Conservation (phyloP, 1,139 yeast genomes). For the Saccharomyces hybrid region DNA sequence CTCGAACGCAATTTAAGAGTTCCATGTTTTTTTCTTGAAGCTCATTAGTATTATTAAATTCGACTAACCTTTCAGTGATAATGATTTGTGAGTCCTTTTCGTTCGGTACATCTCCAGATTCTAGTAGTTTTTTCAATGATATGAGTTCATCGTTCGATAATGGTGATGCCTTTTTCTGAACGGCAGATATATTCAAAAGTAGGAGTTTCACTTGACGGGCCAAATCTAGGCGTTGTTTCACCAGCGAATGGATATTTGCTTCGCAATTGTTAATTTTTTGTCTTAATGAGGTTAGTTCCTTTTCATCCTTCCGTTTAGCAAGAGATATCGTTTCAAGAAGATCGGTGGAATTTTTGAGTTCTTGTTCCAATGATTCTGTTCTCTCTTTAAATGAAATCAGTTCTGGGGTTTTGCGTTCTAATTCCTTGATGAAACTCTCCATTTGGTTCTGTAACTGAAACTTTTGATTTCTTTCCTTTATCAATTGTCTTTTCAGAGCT, state of each 20-base stretch:
- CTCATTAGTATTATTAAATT: slow-evolving; percentile 60
- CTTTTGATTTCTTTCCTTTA: slow-evolving; percentile 65
- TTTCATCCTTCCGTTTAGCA: slow-evolving; percentile 37
- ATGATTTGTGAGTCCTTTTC: slow-evolving; percentile 64
- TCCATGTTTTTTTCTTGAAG: slow-evolving; percentile 70
- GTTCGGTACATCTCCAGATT: slow-evolving; percentile 27
- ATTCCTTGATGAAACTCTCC: slow-evolving; percentile 61
- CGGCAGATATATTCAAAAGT: slow-evolving; percentile 41
- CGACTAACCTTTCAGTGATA: slow-evolving; percentile 65
- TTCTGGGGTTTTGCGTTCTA: slow-evolving; percentile 73
- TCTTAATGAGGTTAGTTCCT: slow-evolving; percentile 19
- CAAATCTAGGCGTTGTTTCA: slow-evolving; percentile 59
- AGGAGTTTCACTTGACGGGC: slow-evolving; percentile 74
- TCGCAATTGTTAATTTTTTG: slow-evolving; percentile 35
- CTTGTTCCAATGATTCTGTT: slow-evolving; percentile 41
- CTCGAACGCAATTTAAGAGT: slow-evolving; percentile 57
- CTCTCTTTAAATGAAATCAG: slow-evolving; percentile 59
- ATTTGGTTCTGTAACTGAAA: slow-evolving; percentile 63
- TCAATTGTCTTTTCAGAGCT: slow-evolving; percentile 55
- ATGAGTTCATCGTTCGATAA: slow-evolving; percentile 50
- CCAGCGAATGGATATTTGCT: slow-evolving; percentile 38
- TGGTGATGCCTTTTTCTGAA: slow-evolving; percentile 33
- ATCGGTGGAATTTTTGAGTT: slow-evolving; percentile 45
- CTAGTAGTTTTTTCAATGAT: slow-evolving; percentile 35
- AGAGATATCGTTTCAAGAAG: slow-evolving; percentile 37